phyloP scores from a whole-genome alignment of 2,329 filamentous ascomycete genomes.

The Alternaria postmessia region DNA sequence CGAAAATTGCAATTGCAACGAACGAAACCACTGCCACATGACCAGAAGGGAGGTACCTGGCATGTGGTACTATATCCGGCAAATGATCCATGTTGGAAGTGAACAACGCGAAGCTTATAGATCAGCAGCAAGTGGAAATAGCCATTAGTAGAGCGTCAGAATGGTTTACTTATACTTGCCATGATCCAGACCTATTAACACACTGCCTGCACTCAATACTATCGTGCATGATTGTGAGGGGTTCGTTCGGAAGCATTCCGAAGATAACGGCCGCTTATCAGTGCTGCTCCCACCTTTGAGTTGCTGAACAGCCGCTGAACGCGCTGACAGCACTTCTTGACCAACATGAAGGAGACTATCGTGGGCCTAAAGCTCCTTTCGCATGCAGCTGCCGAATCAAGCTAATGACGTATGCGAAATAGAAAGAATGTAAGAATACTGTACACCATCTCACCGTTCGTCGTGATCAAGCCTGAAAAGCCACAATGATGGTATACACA shows the following conservation, averaged over 20 bases:
- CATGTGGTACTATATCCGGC: slow-evolving; percentile 5
- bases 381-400: not conserved
- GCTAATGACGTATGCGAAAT: not conserved
- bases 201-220: not conserved
- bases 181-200: not conserved
- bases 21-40: not conserved
- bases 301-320: not conserved
- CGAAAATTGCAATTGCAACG: not conserved
- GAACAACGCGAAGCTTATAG: not conserved
- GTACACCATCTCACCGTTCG: not conserved
- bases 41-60: slow-evolving; percentile 1
- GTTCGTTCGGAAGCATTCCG: slow-evolving; percentile 19
- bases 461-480: not conserved
- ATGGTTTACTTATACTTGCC: not conserved
- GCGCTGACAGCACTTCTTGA: not conserved
- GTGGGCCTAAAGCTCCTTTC: not conserved
- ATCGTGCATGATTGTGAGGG: slow-evolving; percentile 21
- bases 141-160: not conserved
- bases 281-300: slow-evolving; percentile 11
- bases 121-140: not conserved
- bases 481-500: not conserved
- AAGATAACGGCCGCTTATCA: slow-evolving; percentile 25
- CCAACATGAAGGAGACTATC: not conserved
- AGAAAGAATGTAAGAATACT: not conserved
- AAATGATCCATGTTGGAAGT: slow-evolving; percentile 6